phyloP scores from a whole-genome alignment of 1,284 basidiomycete genomes.

The Pisolithus thermaeus region DNA sequence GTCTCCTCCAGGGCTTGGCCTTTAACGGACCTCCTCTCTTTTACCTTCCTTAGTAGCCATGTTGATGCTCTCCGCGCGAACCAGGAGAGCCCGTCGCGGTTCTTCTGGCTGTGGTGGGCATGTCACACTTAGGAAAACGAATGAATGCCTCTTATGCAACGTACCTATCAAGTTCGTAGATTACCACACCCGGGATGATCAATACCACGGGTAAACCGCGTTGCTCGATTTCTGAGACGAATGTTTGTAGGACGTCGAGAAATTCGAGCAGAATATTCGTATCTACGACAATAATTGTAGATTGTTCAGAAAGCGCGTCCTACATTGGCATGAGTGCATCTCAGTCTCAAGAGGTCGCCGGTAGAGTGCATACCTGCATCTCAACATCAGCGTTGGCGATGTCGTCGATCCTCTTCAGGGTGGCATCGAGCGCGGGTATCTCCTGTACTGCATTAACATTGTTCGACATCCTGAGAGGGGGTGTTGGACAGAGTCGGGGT shows the following conservation, averaged over 20 bases:
- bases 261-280: slow-evolving; percentile 68
- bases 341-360: not conserved
- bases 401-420: slow-evolving; percentile 45
- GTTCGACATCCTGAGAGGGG: not conserved
- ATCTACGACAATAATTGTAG: slow-evolving; percentile 55
- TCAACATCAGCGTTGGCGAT: slow-evolving; percentile 62
- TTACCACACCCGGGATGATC: slow-evolving; percentile 64
- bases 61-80: slow-evolving; percentile 64
- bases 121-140: slow-evolving; percentile 4
- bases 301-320: slow-evolving; percentile 36
- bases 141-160: slow-evolving; percentile 14
- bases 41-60: slow-evolving; percentile 63
- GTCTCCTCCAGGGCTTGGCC: slow-evolving; percentile 67
- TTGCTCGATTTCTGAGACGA: slow-evolving; percentile 55
- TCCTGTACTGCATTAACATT: slow-evolving; percentile 5
- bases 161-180: slow-evolving; percentile 69
- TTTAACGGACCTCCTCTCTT: slow-evolving; percentile 50
- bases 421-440: slow-evolving; percentile 25
- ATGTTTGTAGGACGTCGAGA: slow-evolving; percentile 55
- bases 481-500: not conserved
- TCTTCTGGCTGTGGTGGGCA: slow-evolving; percentile 51
- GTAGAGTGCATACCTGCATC: slow-evolving; percentile 44
- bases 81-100: slow-evolving; percentile 52
- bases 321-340: slow-evolving; percentile 15
- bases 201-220: slow-evolving; percentile 46